Percentiles rank a stretch among this genome's conserved stretches.
These are phyloP conservation scores for Sporothrix phasma DNA, from an alignment of 2,329 filamentous ascomycete genomes.

Conservation along the genomic window DNA sequence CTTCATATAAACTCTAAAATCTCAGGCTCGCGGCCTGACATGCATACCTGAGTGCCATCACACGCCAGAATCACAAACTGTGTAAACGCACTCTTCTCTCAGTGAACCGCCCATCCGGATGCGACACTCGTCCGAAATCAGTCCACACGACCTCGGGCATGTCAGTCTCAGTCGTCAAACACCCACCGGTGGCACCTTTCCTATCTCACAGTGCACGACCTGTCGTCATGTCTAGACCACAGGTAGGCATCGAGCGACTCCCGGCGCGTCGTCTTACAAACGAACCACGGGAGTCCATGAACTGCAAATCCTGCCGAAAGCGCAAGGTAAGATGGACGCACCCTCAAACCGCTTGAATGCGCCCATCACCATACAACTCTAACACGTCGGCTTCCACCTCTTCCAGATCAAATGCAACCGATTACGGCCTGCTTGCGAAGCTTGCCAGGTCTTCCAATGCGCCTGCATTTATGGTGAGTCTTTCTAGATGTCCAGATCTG, in stretches of 20 bases:
- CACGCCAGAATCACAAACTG: not conserved
- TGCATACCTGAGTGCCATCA: not conserved
- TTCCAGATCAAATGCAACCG: conserved; percentile 84
- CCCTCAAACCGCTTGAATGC: not conserved
- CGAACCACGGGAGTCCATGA: conserved; percentile 83
- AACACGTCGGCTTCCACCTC: not conserved
- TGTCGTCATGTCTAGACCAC: conserved; percentile 57
- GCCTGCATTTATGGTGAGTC: conserved; percentile 74
- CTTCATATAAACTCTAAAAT: not conserved
- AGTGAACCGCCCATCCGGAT: not conserved
- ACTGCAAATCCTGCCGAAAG: conserved; percentile 89
- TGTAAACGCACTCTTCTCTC: not conserved
- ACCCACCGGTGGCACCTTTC: conserved; percentile 32
- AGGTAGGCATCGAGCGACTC: conserved; percentile 72
- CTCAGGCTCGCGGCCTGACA: not conserved
- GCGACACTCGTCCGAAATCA: not conserved
- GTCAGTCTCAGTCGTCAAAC: conserved; percentile 32
- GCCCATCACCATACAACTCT: not conserved
- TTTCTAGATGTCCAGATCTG: not conserved
- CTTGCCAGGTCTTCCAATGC: conserved; percentile 81
- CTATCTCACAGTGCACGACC: conserved; percentile 33
- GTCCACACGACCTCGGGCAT: conserved; percentile 24
- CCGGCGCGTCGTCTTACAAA: conserved; percentile 60
- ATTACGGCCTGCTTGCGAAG: conserved; percentile 73
- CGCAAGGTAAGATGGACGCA: conserved; percentile 64